Conservation (phyloP, 2,329 filamentous ascomycete genomes). For the Trichophyton schoenleinii region DNA sequence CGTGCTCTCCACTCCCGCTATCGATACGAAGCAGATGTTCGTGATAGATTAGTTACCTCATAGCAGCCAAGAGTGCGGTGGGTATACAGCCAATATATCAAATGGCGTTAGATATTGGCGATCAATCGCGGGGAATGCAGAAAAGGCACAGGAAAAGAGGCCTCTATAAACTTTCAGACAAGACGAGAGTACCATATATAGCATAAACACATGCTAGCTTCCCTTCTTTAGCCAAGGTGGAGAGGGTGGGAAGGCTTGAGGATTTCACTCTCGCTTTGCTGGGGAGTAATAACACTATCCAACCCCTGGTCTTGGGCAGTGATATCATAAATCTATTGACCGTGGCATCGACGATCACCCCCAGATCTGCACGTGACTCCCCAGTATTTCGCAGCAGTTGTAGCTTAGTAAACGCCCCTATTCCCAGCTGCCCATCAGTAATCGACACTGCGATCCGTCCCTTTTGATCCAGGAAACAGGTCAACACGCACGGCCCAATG, state of each 20-base stretch:
- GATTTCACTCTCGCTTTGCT: conserved; percentile 59
- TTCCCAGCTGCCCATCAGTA: not conserved
- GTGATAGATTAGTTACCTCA: not conserved
- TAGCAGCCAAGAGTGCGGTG: not conserved
- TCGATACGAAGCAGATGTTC: not conserved
- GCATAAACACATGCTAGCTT: not conserved
- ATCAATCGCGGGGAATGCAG: not conserved
- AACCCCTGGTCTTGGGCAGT: not conserved
- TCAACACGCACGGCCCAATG: not conserved
- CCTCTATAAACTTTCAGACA: not conserved
- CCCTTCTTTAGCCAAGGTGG: conserved; percentile 1
- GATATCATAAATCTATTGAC: not conserved
- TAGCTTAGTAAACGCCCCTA: not conserved
- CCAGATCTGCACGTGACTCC: not conserved
- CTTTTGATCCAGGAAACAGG: not conserved
- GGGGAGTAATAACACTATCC: conserved; percentile 36
- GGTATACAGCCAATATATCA: not conserved
- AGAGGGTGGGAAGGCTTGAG: conserved; percentile 70
- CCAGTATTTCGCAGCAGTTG: not conserved
- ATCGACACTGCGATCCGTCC: conserved; percentile 1
- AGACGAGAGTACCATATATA: not conserved
- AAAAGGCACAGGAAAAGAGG: not conserved
- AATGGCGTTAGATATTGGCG: not conserved
- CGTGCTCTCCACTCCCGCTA: not conserved
- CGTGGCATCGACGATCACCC: not conserved